Evolutionary conservation across 2,329 filamentous ascomycete genomes (phyloP).

Genomic region (Trichoderma guizhouense): DNA sequence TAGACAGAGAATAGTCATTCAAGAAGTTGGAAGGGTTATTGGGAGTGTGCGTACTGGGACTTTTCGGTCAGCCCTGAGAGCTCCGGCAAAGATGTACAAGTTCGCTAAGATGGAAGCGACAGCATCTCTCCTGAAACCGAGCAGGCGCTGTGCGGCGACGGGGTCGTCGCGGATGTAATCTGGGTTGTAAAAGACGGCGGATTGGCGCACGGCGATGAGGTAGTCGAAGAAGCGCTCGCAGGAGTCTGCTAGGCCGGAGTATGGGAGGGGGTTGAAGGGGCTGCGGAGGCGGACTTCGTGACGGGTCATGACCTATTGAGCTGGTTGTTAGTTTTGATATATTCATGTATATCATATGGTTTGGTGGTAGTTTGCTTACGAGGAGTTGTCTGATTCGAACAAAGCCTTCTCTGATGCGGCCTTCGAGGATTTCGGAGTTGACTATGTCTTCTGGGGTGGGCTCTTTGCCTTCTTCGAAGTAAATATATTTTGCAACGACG

Average conservation of each 20-base stretch:
- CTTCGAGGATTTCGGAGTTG: constrained; percentile 56
- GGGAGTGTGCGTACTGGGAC: constrained; percentile 42
- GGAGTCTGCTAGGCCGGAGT: constrained; percentile 52
- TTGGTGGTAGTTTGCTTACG: constrained; percentile 28
- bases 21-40: too few relatives aligned
- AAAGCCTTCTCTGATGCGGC: constrained; percentile 57
- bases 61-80: constrained; percentile 47
- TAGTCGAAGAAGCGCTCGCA: constrained; percentile 60
- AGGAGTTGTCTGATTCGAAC: constrained; percentile 55
- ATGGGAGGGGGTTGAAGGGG: constrained; percentile 55
- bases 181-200: constrained; percentile 55
- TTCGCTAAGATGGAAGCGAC: constrained; percentile 57
- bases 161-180: constrained; percentile 49
- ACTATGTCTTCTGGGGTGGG: constrained; percentile 50
- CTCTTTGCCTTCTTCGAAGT: constrained; percentile 52
- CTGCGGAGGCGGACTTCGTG: constrained; percentile 58
- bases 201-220: constrained; percentile 55
- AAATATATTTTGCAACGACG: constrained; percentile 55
- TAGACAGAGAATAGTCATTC: neutral
- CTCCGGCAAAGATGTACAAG: constrained; percentile 55
- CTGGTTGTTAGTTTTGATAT: neutral
- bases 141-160: constrained; percentile 46
- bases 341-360: neutral
- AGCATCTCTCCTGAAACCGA: constrained; percentile 52
- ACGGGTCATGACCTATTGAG: constrained; percentile 46